These are phyloP conservation scores for Aphanomyces astaci DNA, from an alignment of 352 stramenopile species.

Conservation along the genomic window DNA sequence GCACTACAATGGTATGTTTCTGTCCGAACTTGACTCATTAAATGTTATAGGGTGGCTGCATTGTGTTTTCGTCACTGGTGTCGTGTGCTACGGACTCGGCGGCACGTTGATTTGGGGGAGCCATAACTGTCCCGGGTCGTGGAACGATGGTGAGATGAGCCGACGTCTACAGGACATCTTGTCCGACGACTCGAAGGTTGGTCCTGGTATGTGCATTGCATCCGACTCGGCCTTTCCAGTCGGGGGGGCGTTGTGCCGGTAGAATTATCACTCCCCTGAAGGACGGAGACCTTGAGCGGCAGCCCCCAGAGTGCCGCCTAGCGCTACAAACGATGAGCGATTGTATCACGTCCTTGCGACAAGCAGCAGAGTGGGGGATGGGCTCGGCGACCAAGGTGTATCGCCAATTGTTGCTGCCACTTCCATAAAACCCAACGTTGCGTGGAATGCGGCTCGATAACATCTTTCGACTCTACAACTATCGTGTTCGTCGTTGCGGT, in stretches of 20 bases:
- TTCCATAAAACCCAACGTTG: neutral
- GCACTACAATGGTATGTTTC: slow-evolving; percentile 19
- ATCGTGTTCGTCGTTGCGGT: too few species aligned
- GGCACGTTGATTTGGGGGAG: slow-evolving; percentile 12
- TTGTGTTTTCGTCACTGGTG: slow-evolving; percentile 3
- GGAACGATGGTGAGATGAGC: slow-evolving; percentile 19
- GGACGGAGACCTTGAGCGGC: slow-evolving; percentile 13
- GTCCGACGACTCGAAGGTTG: too few species aligned
- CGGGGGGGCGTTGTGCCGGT: neutral
- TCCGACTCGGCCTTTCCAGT: slow-evolving; percentile 22
- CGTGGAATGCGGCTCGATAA: too few species aligned
- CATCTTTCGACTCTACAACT: too few species aligned
- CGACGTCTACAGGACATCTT: neutral
- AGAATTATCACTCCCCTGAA: slow-evolving; percentile 20
- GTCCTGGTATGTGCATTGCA: too few species aligned
- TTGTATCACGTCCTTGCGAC: slow-evolving; percentile 14
- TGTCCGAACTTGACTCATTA: neutral
- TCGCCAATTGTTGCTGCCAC: neutral
- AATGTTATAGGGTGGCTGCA: neutral
- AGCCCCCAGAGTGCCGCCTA: neutral
- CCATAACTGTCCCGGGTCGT: slow-evolving; percentile 19
- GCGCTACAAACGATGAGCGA: neutral
- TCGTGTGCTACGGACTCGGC: slow-evolving; percentile 2
- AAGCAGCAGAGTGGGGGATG: slow-evolving; percentile 14
- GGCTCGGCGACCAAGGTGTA: slow-evolving; percentile 7